phyloP scores from a whole-genome alignment of 176 grass and related monocot genomes.

The Phoenix roebelenii region DNA sequence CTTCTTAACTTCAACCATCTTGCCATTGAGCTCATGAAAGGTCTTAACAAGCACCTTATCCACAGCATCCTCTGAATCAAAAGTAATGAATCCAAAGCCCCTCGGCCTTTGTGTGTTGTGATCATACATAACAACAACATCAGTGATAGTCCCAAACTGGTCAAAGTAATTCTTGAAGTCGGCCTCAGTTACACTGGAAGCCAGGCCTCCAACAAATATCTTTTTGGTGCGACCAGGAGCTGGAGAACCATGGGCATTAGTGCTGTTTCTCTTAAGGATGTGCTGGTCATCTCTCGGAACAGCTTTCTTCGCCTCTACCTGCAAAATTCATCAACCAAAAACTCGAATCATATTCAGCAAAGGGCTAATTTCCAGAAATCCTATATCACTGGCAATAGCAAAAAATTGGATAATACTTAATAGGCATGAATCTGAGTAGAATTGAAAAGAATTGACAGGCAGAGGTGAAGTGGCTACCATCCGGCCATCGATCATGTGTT shows the following conservation, averaged over 20 bases:
- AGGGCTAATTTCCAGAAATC: background rate
- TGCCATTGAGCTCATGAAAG: constrained; percentile 91
- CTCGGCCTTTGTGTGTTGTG: constrained; percentile 88
- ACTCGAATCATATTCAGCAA: background rate
- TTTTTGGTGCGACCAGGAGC: constrained; percentile 70
- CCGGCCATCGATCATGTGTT: constrained; percentile 91
- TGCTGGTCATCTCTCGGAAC: constrained; percentile 83
- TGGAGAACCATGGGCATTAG: constrained; percentile 50
- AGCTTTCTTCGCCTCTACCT: constrained; percentile 95
- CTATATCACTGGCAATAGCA: background rate
- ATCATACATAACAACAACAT: constrained; percentile 97
- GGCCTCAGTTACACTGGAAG: constrained; percentile 69
- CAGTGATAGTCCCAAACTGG: constrained; percentile 77
- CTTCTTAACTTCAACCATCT: constrained; percentile 95
- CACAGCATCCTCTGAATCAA: constrained; percentile 82
- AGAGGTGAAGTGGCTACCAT: constrained; percentile 40
- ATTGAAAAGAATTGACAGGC: background rate
- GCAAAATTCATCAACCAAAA: constrained; percentile 14
- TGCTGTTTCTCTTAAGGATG: constrained; percentile 56
- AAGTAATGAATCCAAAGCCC: constrained; percentile 97
- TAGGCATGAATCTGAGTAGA: too few species aligned
- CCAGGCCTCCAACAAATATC: constrained; percentile 90
- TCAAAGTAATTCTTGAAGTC: constrained; percentile 94
- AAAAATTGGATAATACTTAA: background rate
- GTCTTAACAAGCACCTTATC: constrained; percentile 69